phyloP scores from a whole-genome alignment of 306 rosid species.

The Corylus avellana region DNA sequence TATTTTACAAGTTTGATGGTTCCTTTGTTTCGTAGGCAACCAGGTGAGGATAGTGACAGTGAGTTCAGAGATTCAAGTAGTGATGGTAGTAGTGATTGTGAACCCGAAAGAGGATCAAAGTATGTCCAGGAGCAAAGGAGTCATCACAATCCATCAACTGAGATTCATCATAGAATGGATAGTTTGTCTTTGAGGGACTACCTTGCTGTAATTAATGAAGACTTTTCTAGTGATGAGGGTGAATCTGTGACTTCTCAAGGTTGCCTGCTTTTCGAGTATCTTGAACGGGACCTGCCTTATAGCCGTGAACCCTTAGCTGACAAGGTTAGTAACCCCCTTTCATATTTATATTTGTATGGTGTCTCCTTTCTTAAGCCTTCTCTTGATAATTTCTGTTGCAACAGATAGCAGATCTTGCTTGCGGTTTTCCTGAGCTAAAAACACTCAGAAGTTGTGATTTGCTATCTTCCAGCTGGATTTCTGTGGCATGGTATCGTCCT shows the following conservation, averaged over 20 bases:
- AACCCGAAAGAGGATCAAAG: slow-evolving; percentile 52
- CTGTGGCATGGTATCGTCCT: slow-evolving; percentile 81
- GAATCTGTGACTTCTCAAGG: slow-evolving; percentile 65
- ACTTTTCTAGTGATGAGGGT: slow-evolving; percentile 83
- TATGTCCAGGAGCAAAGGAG: slow-evolving; percentile 45
- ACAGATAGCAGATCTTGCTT: slow-evolving; percentile 78
- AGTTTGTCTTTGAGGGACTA: slow-evolving; percentile 63
- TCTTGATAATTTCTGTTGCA: slow-evolving; percentile 25
- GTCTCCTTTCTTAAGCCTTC: slow-evolving; percentile 8
- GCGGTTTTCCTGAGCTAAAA: slow-evolving; percentile 60
- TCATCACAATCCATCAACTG: slow-evolving; percentile 43
- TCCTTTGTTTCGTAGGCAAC: slow-evolving; percentile 51
- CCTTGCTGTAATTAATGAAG: slow-evolving; percentile 53
- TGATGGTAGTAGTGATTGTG: slow-evolving; percentile 83
- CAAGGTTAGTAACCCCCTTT: slow-evolving; percentile 49
- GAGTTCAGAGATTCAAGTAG: slow-evolving; percentile 89
- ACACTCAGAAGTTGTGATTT: slow-evolving; percentile 83
- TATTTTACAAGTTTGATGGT: slow-evolving; percentile 1
- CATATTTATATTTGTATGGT: neutral
- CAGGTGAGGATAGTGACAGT: slow-evolving; percentile 80
- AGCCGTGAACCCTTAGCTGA: slow-evolving; percentile 92
- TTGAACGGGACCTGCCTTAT: slow-evolving; percentile 74
- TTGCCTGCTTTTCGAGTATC: slow-evolving; percentile 70
- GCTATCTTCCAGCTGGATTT: slow-evolving; percentile 77
- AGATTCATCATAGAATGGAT: slow-evolving; percentile 48